Percentiles rank a stretch among this genome's conserved stretches.
These are phyloP conservation scores for Paramecium tetraurelia DNA, from an alignment of 73 alveolate genomes.

Conservation along the genomic window DNA sequence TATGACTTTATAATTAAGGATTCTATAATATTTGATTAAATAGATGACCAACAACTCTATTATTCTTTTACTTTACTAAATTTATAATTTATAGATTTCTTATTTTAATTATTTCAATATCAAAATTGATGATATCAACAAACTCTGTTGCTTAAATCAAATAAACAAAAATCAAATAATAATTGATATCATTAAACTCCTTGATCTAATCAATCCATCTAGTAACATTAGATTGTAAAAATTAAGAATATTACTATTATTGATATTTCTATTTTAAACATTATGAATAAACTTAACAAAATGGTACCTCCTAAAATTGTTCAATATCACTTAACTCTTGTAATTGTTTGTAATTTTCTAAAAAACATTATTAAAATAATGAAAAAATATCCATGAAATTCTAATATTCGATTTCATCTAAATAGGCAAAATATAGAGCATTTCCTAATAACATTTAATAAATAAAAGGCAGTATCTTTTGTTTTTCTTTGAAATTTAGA, in stretches of 20 bases:
- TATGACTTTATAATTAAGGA: background rate
- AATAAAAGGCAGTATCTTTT: background rate
- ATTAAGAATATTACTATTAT: background rate
- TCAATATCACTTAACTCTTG: background rate
- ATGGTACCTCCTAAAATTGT: background rate
- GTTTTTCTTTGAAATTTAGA: background rate
- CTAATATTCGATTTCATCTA: background rate
- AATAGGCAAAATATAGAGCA: background rate
- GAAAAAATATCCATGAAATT: background rate
- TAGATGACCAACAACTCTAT: background rate
- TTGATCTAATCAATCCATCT: background rate
- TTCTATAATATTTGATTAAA: background rate
- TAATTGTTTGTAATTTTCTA: background rate
- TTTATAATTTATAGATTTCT: background rate
- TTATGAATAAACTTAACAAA: background rate
- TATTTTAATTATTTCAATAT: background rate
- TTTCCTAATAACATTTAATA: background rate
- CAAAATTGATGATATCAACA: background rate
- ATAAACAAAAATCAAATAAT: background rate
- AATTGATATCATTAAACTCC: background rate
- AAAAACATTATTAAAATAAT: background rate
- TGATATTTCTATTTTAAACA: background rate
- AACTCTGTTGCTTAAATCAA: background rate
- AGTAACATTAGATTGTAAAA: background rate
- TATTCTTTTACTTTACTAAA: background rate